Conservation (phyloP, 163 green algal species). For the Scenedesmus sp. region DNA sequence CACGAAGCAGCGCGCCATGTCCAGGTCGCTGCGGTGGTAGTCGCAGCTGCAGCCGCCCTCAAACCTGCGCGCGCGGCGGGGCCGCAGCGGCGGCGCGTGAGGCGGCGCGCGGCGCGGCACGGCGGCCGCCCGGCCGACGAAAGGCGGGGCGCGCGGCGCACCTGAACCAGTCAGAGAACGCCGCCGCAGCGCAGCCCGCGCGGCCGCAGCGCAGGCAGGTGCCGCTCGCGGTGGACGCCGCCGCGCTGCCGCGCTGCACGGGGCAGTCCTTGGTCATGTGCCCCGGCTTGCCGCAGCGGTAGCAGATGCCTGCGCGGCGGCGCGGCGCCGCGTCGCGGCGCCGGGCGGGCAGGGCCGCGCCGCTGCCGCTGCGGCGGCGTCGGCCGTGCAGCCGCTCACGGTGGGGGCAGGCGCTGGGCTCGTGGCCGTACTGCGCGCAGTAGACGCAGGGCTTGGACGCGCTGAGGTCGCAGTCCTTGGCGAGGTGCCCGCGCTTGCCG, state of each 20-base stretch:
- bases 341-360: neutral
- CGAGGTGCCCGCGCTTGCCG: constrained; percentile 39
- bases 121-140: no score
- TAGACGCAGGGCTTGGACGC: constrained; percentile 27
- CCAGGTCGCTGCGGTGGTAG: constrained; percentile 29
- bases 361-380: neutral
- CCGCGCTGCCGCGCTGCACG: neutral
- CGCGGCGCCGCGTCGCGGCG: neutral
- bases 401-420: constrained; percentile 20
- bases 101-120: no score
- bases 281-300: constrained; percentile 19
- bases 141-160: no score
- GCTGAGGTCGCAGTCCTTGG: constrained; percentile 30
- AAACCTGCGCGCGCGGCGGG: constrained; percentile 17
- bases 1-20: constrained; percentile 39
- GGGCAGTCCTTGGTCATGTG: constrained; percentile 41
- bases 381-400: neutral
- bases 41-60: constrained; percentile 31
- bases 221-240: neutral
- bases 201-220: constrained; percentile 42
- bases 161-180: constrained; percentile 31
- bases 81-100: no score
- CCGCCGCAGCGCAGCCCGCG: constrained; percentile 4
- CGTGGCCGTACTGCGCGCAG: constrained; percentile 46
- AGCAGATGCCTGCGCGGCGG: constrained; percentile 28